A percentile compares a stretch with the other conserved stretches of the same genome.
Conservation (phyloP, 2,329 filamentous ascomycete genomes). For the Exophiala viscosa region DNA sequence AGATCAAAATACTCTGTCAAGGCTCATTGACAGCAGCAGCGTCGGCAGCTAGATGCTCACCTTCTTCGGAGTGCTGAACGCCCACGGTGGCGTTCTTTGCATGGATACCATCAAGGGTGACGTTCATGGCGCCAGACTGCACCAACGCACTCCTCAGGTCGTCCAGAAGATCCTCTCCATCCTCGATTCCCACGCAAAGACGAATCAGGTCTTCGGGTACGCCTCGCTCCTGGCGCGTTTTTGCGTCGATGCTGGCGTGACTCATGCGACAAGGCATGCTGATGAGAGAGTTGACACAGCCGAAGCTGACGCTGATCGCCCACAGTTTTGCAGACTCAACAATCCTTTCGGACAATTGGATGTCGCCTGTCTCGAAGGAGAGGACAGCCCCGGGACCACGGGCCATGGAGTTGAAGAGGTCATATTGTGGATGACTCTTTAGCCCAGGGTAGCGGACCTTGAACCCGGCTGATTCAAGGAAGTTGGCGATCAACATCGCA, state of each 20-base stretch:
- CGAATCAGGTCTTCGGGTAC: conserved; percentile 97
- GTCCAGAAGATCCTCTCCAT: conserved; percentile 84
- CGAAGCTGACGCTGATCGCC: conserved; percentile 95
- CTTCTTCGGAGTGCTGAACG: conserved; percentile 20
- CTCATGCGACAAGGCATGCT: conserved; percentile 99
- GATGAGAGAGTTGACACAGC: conserved; percentile 96
- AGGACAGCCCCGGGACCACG: conserved; percentile 90
- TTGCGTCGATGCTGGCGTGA: conserved; percentile 95
- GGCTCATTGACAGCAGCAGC: conserved; percentile 27
- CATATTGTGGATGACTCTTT: conserved; percentile 92
- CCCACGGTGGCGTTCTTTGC: conserved; percentile 43
- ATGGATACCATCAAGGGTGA: conserved; percentile 77
- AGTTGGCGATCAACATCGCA: conserved; percentile 70
- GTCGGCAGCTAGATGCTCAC: conserved; percentile 23
- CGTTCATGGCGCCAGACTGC: conserved; percentile 85
- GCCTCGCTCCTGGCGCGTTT: conserved; percentile 80
- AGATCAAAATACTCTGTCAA: conserved; percentile 1
- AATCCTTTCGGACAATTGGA: conserved; percentile 79
- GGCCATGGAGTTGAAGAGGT: conserved; percentile 92
- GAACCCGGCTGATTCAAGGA: conserved; percentile 87
- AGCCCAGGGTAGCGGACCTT: conserved; percentile 91
- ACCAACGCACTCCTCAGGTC: conserved; percentile 88
- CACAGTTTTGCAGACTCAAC: conserved; percentile 89
- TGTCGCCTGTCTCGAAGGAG: conserved; percentile 91
- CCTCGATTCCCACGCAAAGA: conserved; percentile 94